Evolutionary conservation across 352 stramenopile genomes (phyloP).

Genomic region (Phytophthora litchii): DNA sequence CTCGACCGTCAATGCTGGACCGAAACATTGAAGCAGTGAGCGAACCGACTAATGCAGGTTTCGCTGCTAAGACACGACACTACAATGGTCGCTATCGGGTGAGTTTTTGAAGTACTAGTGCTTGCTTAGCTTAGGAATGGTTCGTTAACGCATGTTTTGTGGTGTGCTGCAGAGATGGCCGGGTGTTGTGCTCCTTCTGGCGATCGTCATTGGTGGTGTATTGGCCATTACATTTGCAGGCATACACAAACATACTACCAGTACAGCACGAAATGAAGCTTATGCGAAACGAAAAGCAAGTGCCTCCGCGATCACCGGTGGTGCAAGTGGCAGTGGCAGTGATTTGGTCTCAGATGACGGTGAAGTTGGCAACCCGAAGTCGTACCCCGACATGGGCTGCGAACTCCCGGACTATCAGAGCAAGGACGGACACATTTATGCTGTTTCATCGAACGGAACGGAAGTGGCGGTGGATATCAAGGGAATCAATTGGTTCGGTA

Average conservation of each 20-base stretch:
- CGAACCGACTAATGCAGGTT: slow-evolving; percentile 9
- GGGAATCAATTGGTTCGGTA: slow-evolving; percentile 75
- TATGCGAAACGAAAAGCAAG: slow-evolving; percentile 33
- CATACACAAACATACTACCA: slow-evolving; percentile 26
- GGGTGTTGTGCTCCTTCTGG: slow-evolving; percentile 42
- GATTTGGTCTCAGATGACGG: slow-evolving; percentile 40
- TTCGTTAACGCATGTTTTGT: slow-evolving; percentile 5
- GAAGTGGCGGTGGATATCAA: slow-evolving; percentile 63
- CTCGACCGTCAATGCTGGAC: slow-evolving; percentile 35
- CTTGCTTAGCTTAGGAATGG: not conserved
- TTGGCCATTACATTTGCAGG: slow-evolving; percentile 37
- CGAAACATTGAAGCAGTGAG: slow-evolving; percentile 37
- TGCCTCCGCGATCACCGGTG: slow-evolving; percentile 17
- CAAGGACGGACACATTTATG: slow-evolving; percentile 62
- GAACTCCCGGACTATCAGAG: slow-evolving; percentile 66
- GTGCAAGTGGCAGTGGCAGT: slow-evolving; percentile 27
- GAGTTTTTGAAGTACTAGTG: slow-evolving; percentile 5
- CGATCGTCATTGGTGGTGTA: slow-evolving; percentile 35
- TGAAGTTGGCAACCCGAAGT: slow-evolving; percentile 67
- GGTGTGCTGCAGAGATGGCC: slow-evolving; percentile 41
- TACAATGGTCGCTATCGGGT: slow-evolving; percentile 44
- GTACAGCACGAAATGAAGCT: slow-evolving; percentile 23
- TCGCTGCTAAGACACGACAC: slow-evolving; percentile 24
- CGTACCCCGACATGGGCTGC: slow-evolving; percentile 61
- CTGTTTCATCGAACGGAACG: slow-evolving; percentile 50